These are phyloP conservation scores for Quercus suber DNA, from an alignment of 306 rosid genomes.

Conservation along the genomic window DNA sequence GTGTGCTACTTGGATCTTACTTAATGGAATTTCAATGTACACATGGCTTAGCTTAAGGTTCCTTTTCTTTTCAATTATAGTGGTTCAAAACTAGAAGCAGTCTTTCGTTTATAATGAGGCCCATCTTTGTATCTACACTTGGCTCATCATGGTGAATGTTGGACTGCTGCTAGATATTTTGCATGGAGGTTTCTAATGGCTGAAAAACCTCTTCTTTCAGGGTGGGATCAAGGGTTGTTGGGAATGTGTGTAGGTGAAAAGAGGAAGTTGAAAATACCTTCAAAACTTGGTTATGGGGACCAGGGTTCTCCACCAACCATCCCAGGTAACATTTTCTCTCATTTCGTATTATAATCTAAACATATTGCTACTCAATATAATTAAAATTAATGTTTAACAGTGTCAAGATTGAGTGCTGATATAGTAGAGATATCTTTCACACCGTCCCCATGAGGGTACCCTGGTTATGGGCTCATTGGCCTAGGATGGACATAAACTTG, in stretches of 20 bases:
- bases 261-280: constrained; percentile 90
- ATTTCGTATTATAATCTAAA: neutral
- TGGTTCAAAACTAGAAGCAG: neutral
- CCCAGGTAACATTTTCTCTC: constrained; percentile 55
- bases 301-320: constrained; percentile 93
- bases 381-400: constrained; percentile 1
- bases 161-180: neutral
- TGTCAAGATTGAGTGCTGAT: neutral
- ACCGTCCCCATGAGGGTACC: too few relatives aligned
- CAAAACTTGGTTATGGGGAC: constrained; percentile 90
- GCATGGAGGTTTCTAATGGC: neutral
- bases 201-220: constrained; percentile 35
- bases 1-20: neutral
- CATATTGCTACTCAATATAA: neutral
- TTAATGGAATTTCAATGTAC: neutral
- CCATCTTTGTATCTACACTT: neutral
- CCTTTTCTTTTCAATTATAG: neutral
- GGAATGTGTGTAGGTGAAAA: constrained; percentile 98
- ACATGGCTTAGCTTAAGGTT: neutral
- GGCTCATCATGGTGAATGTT: neutral
- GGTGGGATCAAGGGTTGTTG: constrained; percentile 97
- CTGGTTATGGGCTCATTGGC: too few relatives aligned
- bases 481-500: too few relatives aligned
- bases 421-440: too few relatives aligned
- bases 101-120: neutral